Conservation (phyloP, 495 filamentous ascomycete species). For the Trichoderma asperelloides region DNA sequence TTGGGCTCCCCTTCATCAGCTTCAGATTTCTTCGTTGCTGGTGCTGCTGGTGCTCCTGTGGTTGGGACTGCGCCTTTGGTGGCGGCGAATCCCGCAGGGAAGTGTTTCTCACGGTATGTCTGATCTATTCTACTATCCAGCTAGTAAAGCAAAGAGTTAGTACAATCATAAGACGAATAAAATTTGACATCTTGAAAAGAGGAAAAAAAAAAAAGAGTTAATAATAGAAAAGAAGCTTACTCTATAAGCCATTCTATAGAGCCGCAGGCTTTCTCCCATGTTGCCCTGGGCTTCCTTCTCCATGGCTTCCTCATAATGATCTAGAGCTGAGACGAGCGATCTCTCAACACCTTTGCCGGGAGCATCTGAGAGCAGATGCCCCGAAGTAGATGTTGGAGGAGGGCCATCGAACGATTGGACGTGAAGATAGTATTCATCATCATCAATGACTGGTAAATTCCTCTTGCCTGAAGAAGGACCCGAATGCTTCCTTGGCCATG, state of each 20-base stretch:
- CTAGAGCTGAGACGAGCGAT: conserved; percentile 71
- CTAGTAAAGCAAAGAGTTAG: not conserved
- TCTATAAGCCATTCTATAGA: conserved; percentile 85
- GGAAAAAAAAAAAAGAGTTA: not conserved
- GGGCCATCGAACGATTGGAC: conserved; percentile 30
- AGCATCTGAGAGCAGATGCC: conserved; percentile 10
- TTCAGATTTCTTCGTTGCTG: not conserved
- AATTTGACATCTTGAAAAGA: not conserved
- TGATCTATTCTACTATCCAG: conserved; percentile 4
- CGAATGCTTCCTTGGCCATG: conserved; percentile 13
- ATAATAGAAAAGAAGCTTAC: conserved; percentile 34
- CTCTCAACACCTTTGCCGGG: conserved; percentile 15
- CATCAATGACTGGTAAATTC: conserved; percentile 14
- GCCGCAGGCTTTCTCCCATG: conserved; percentile 77
- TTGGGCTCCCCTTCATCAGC: conserved; percentile 1
- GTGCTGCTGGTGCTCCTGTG: not conserved
- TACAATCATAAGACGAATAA: not conserved
- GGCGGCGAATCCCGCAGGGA: not conserved
- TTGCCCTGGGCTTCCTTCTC: conserved; percentile 78
- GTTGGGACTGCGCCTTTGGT: not conserved
- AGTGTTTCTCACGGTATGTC: conserved; percentile 11
- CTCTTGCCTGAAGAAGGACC: not conserved
- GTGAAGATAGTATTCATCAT: conserved; percentile 34
- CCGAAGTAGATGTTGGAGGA: conserved; percentile 4
- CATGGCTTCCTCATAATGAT: conserved; percentile 88